A percentile compares a stretch with the other conserved stretches of the same genome.
Conservation (phyloP, 1,284 basidiomycete species). For the Ganoderma boninense region DNA sequence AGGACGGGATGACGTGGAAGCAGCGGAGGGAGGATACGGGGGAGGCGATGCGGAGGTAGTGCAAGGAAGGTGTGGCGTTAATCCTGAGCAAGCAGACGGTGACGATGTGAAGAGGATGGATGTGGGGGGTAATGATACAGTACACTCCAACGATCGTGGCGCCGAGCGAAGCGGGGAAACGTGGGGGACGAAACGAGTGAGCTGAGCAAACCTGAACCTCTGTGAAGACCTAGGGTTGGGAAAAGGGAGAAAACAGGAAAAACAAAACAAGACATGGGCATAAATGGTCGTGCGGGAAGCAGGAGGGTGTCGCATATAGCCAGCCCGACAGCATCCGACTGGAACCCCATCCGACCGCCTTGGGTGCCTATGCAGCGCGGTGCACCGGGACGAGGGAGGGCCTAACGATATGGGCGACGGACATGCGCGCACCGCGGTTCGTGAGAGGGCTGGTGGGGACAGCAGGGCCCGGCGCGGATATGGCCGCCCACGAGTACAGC, state of each 20-base stretch:
- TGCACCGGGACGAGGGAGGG: conserved; percentile 27
- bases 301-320: conserved; percentile 6
- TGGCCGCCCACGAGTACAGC: conserved; percentile 36
- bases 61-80: conserved; percentile 5
- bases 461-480: conserved; percentile 17
- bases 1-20: neutral
- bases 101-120: conserved; percentile 12
- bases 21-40: neutral
- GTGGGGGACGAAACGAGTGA: conserved; percentile 16
- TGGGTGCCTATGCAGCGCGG: conserved; percentile 24
- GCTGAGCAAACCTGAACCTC: conserved; percentile 1
- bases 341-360: neutral
- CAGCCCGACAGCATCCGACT: conserved; percentile 8
- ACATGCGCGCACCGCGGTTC: conserved; percentile 41
- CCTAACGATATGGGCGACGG: conserved; percentile 39
- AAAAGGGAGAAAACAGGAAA: neutral
- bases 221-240: neutral
- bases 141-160: conserved; percentile 32
- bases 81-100: conserved; percentile 7
- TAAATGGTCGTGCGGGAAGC: conserved; percentile 2
- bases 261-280: conserved; percentile 17
- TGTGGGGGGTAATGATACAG: conserved; percentile 28
- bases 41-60: conserved; percentile 10
- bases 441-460: conserved; percentile 37
- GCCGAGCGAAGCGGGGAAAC: conserved; percentile 21